A percentile compares a stretch with the other conserved stretches of the same genome.
Evolutionary conservation across 257 asterid species (phyloP).

Genomic region (Oldenlandia corymbosa): DNA sequence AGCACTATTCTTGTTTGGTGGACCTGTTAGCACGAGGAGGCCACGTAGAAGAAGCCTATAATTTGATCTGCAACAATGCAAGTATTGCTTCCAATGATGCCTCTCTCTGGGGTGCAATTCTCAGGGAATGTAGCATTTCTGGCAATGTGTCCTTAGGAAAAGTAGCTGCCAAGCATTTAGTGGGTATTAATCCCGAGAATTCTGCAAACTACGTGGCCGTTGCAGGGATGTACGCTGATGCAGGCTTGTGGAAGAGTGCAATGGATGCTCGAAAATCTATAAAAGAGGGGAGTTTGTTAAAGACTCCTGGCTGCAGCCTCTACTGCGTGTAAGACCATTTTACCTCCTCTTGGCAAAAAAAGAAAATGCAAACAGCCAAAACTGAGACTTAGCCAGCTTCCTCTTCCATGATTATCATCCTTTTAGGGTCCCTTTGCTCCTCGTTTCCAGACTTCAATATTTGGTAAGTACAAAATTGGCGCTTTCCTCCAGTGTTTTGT

Average conservation of each 20-base stretch:
- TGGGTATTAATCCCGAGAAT: constrained; percentile 2
- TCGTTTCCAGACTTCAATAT: no score
- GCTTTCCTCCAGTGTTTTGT: no score
- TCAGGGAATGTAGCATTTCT: not conserved
- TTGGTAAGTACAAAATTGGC: no score
- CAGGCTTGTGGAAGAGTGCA: constrained; percentile 10
- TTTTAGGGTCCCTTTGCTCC: no score
- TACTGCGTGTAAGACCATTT: not conserved
- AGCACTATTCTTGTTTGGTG: constrained; percentile 7
- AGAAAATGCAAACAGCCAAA: no score
- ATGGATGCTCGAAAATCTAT: not conserved
- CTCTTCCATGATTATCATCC: no score
- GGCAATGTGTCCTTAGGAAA: constrained; percentile 3
- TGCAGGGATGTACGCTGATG: constrained; percentile 15
- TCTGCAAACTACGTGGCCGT: not conserved
- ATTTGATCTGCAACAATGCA: not conserved
- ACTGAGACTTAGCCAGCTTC: no score
- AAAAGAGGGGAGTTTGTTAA: constrained; percentile 8
- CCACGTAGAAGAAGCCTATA: constrained; percentile 3
- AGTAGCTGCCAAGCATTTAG: constrained; percentile 7
- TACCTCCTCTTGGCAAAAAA: no score
- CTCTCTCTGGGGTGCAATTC: constrained; percentile 1
- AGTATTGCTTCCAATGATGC: not conserved
- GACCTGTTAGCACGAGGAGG: constrained; percentile 10
- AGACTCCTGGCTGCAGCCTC: constrained; percentile 10